Conservation (phyloP, 306 rosid species). For the Trifolium repens region DNA sequence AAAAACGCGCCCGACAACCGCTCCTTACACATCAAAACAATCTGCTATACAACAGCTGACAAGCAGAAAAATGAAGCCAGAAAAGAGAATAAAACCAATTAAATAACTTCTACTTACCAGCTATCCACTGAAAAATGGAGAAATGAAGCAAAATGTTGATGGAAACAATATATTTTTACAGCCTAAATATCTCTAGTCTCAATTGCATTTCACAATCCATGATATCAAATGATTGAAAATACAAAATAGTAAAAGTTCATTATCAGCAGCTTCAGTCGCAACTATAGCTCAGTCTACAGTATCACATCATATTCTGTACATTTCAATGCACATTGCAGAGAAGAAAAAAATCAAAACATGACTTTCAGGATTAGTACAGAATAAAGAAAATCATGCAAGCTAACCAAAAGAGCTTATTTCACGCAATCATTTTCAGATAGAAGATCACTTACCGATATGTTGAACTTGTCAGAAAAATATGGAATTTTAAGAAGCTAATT, state of each 20-base stretch:
- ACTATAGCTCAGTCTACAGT: slow-evolving; percentile 6
- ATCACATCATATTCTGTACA: slow-evolving; percentile 12
- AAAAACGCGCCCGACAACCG: no score
- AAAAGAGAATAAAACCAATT: no score
- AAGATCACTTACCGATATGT: slow-evolving; percentile 19
- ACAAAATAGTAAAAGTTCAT: slow-evolving; percentile 14
- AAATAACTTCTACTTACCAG: neutral
- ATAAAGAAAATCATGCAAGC: slow-evolving; percentile 17
- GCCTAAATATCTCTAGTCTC: slow-evolving; percentile 24
- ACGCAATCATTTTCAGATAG: neutral
- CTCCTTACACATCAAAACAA: no score
- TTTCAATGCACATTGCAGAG: neutral
- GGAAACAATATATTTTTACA: neutral
- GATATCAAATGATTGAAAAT: slow-evolving; percentile 13
- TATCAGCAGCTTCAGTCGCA: slow-evolving; percentile 11
- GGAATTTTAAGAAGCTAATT: neutral
- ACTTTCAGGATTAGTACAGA: slow-evolving; percentile 22
- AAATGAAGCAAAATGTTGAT: slow-evolving; percentile 19
- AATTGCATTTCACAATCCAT: slow-evolving; percentile 29
- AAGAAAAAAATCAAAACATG: slow-evolving; percentile 2
- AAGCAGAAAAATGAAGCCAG: no score
- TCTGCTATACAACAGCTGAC: no score
- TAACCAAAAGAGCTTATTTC: no score
- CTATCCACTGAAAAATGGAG: slow-evolving; percentile 1
- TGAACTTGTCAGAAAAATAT: neutral